Evolutionary conservation across 192 early-diverging fungal genomes (phyloP).

Genomic region (Entophlyctis helioformis): DNA sequence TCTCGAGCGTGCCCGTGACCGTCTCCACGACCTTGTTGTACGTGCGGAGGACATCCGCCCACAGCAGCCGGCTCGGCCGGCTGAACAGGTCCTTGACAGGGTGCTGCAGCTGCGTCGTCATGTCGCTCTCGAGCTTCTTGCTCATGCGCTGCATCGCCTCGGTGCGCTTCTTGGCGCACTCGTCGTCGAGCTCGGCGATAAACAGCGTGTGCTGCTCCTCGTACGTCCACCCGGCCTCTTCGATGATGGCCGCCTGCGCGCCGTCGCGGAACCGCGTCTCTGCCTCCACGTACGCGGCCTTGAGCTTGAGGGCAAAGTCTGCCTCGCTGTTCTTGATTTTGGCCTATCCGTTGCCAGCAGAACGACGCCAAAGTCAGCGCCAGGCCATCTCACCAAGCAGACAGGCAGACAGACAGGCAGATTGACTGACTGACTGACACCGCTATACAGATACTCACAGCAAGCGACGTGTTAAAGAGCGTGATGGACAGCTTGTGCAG

Average conservation of each 20-base stretch:
- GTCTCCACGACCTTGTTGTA: background rate
- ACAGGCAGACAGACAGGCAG: too few relatives aligned
- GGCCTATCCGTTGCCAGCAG: slow-evolving; percentile 2
- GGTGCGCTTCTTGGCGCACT: slow-evolving; percentile 39
- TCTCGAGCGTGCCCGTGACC: background rate
- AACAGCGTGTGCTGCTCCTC: slow-evolving; percentile 49
- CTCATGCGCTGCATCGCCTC: slow-evolving; percentile 63
- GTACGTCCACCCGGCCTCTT: slow-evolving; percentile 60
- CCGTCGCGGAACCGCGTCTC: slow-evolving; percentile 28
- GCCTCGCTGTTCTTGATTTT: slow-evolving; percentile 35
- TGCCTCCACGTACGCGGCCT: slow-evolving; percentile 16
- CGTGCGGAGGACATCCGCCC: background rate
- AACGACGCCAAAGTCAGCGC: background rate
- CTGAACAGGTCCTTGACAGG: too few relatives aligned
- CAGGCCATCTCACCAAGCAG: too few relatives aligned
- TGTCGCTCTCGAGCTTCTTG: too few relatives aligned
- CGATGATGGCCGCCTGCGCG: slow-evolving; percentile 43
- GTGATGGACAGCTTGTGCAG: slow-evolving; percentile 59
- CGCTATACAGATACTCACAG: slow-evolving; percentile 15
- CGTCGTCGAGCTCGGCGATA: slow-evolving; percentile 44
- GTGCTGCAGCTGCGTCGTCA: too few relatives aligned
- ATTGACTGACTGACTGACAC: too few relatives aligned
- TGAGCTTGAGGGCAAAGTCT: slow-evolving; percentile 56
- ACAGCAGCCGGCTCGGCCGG: too few relatives aligned
- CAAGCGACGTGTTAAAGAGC: slow-evolving; percentile 49